These are phyloP conservation scores for Capronia epimyces DNA, from an alignment of 2,329 filamentous ascomycete species.

Conservation along the genomic window DNA sequence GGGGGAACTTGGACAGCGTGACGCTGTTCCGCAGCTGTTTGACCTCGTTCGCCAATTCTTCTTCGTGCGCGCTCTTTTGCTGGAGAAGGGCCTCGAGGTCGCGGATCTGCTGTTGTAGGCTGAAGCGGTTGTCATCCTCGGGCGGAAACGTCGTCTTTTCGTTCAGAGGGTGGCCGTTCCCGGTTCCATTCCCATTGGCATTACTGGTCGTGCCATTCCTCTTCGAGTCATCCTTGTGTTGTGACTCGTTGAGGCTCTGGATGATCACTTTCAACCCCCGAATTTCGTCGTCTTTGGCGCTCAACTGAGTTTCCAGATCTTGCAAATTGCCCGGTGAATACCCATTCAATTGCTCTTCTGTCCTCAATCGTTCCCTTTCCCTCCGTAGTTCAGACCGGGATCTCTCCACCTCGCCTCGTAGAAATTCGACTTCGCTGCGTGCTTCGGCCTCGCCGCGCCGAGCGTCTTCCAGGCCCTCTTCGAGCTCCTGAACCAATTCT, in stretches of 20 bases:
- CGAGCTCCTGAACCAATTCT: slow-evolving; percentile 90
- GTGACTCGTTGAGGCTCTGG: slow-evolving; percentile 83
- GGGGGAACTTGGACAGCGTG: slow-evolving; percentile 23
- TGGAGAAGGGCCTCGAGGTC: slow-evolving; percentile 71
- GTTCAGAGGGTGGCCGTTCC: slow-evolving; percentile 3
- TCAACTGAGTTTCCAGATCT: slow-evolving; percentile 47
- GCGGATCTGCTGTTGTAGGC: slow-evolving; percentile 72
- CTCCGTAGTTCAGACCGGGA: slow-evolving; percentile 80
- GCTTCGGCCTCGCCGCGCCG: slow-evolving; percentile 91
- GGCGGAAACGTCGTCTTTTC: background rate
- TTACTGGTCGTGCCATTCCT: slow-evolving; percentile 22
- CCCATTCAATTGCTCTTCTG: slow-evolving; percentile 34
- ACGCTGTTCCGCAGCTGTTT: slow-evolving; percentile 54
- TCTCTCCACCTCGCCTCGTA: slow-evolving; percentile 89
- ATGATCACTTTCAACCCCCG: slow-evolving; percentile 96
- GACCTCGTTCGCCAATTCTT: slow-evolving; percentile 79
- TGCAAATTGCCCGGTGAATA: slow-evolving; percentile 28
- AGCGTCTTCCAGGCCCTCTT: slow-evolving; percentile 93
- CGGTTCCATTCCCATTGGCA: slow-evolving; percentile 22
- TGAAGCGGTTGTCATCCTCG: slow-evolving; percentile 53
- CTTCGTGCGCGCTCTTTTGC: slow-evolving; percentile 66
- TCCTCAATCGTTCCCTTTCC: slow-evolving; percentile 76
- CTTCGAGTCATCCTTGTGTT: slow-evolving; percentile 31
- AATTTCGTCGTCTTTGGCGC: slow-evolving; percentile 96
- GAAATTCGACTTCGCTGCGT: slow-evolving; percentile 88